Percentiles rank a stretch among this genome's conserved stretches.
These are phyloP conservation scores for Pseudotulostoma volvatum DNA, from an alignment of 495 filamentous ascomycete genomes.

Conservation along the genomic window DNA sequence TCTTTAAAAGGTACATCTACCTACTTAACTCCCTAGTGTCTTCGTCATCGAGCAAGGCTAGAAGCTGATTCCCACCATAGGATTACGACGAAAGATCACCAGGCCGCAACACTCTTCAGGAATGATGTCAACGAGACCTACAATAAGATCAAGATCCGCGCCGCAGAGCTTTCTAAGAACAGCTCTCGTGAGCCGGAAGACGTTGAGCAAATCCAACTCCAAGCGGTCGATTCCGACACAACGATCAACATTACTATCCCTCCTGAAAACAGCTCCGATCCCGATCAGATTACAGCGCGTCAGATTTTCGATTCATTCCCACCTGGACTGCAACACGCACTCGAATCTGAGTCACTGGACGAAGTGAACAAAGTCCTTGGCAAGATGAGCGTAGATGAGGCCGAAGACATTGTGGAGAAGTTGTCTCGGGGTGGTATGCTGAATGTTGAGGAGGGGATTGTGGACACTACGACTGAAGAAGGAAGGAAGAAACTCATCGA, in stretches of 20 bases:
- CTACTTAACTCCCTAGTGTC: background rate
- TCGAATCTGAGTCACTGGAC: slow-evolving; percentile 74
- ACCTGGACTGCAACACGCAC: slow-evolving; percentile 59
- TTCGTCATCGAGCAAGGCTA: slow-evolving; percentile 6
- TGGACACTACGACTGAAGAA: slow-evolving; percentile 91
- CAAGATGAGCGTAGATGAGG: slow-evolving; percentile 82
- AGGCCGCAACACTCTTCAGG: slow-evolving; percentile 78
- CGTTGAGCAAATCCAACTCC: slow-evolving; percentile 95
- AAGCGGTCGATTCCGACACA: slow-evolving; percentile 87
- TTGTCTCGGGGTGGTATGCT: slow-evolving; percentile 81
- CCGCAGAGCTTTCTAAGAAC: slow-evolving; percentile 56
- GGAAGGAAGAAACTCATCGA: slow-evolving; percentile 61
- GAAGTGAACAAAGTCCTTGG: slow-evolving; percentile 93
- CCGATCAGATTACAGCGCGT: slow-evolving; percentile 46
- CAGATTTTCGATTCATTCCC: slow-evolving; percentile 73
- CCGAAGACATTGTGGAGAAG: slow-evolving; percentile 75
- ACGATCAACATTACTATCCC: slow-evolving; percentile 79
- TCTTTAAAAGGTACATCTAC: slow-evolving; percentile 61
- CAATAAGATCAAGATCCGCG: slow-evolving; percentile 56
- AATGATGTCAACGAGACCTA: slow-evolving; percentile 88
- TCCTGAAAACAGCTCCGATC: slow-evolving; percentile 41
- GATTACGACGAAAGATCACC: slow-evolving; percentile 79
- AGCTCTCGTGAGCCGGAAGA: slow-evolving; percentile 48
- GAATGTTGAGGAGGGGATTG: slow-evolving; percentile 79
- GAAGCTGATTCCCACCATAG: too few species aligned